phyloP scores from a whole-genome alignment of 345 rosid genomes.

The Eucalyptus caleyi region DNA sequence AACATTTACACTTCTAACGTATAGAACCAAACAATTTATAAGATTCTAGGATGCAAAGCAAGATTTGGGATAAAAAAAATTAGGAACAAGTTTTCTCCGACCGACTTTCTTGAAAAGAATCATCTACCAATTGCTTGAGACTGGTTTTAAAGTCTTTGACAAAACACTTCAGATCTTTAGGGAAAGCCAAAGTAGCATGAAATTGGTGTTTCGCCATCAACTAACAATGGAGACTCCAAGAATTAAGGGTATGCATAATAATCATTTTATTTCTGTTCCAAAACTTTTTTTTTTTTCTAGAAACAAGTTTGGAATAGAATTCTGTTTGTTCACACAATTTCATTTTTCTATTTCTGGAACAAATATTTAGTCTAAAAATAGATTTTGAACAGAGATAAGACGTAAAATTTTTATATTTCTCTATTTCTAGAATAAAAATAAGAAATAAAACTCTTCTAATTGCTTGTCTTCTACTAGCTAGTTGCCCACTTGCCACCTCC shows the following conservation, averaged over 20 bases:
- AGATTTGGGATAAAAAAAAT: background rate
- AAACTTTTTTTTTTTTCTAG: too few relatives aligned
- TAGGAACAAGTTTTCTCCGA: background rate
- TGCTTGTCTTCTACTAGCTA: too few relatives aligned
- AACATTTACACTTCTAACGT: background rate
- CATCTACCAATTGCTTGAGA: background rate
- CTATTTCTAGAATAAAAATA: too few relatives aligned
- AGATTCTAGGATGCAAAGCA: background rate
- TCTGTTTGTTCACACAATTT: too few relatives aligned
- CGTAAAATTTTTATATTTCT: too few relatives aligned
- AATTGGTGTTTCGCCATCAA: background rate
- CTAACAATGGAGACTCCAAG: background rate
- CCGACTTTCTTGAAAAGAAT: background rate
- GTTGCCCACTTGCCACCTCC: too few relatives aligned
- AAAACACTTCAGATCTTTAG: background rate
- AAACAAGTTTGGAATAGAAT: too few relatives aligned
- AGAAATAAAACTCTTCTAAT: too few relatives aligned
- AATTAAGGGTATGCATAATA: too few relatives aligned
- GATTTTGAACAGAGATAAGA: too few relatives aligned
- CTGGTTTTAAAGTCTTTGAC: background rate
- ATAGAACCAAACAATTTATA: background rate
- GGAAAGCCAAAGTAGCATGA: background rate
- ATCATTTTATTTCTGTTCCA: too few relatives aligned
- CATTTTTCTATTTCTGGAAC: rapidly evolving
- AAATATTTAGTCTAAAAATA: too few relatives aligned